Conservation (phyloP, 2,329 filamentous ascomycete genomes). For the Trichoderma citrinoviride region DNA sequence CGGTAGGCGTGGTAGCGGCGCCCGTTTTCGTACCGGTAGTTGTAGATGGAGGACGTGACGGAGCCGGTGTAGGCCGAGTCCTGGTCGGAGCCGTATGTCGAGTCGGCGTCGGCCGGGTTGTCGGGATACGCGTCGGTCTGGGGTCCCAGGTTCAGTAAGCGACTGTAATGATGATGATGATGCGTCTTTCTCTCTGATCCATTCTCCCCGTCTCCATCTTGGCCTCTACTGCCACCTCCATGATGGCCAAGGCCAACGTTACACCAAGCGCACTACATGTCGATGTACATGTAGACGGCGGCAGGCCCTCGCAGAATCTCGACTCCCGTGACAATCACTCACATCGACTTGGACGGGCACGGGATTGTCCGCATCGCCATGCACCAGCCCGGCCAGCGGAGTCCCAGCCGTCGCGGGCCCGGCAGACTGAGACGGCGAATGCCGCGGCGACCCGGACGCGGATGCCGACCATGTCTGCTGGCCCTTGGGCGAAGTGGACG, state of each 20-base stretch:
- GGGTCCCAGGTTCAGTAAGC: not conserved
- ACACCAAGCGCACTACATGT: not conserved
- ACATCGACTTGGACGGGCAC: slow-evolving; percentile 30
- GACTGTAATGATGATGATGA: not conserved
- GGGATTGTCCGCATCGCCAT: slow-evolving; percentile 23
- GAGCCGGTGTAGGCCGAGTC: slow-evolving; percentile 35
- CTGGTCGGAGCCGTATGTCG: slow-evolving; percentile 36
- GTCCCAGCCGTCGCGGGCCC: not conserved
- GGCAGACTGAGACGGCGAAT: not conserved
- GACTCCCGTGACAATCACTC: not conserved
- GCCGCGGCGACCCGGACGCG: slow-evolving; percentile 2
- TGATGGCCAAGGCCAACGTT: not conserved
- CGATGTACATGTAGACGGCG: not conserved
- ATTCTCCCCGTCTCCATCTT: not conserved
- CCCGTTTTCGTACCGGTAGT: slow-evolving; percentile 48
- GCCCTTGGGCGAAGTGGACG: not conserved
- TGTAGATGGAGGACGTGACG: slow-evolving; percentile 43
- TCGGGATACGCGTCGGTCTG: slow-evolving; percentile 23
- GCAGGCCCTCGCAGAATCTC: not conserved
- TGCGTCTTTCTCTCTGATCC: not conserved
- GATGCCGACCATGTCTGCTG: not conserved
- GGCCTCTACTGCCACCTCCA: not conserved
- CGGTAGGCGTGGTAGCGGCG: slow-evolving; percentile 49
- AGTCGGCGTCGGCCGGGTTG: slow-evolving; percentile 32
- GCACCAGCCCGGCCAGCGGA: slow-evolving; percentile 5